phyloP scores from a whole-genome alignment of 2,329 filamentous ascomycete genomes.

The Colletotrichum simmondsii region DNA sequence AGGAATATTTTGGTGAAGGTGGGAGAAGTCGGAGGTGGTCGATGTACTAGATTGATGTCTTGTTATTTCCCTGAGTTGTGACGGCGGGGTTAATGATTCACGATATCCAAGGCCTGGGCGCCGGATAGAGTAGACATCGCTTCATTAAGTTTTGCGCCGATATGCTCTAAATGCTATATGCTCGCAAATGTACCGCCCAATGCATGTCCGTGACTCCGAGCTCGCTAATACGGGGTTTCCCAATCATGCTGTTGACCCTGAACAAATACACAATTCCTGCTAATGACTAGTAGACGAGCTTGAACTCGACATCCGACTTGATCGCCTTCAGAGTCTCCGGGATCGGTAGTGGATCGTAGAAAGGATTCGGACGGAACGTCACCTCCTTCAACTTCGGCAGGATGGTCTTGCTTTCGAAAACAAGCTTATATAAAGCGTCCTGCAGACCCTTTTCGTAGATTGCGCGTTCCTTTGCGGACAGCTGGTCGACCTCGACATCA shows the following conservation, averaged over 20 bases:
- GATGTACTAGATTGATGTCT: neutral
- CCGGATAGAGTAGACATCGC: neutral
- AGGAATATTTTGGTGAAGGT: neutral
- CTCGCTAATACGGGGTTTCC: neutral
- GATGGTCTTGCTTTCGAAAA: constrained; percentile 34
- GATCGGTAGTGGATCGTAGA: constrained; percentile 22
- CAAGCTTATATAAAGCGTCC: constrained; percentile 43
- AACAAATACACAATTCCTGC: neutral
- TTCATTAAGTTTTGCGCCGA: neutral
- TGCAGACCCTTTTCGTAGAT: constrained; percentile 46
- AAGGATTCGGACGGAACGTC: constrained; percentile 29
- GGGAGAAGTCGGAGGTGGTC: constrained; percentile 9
- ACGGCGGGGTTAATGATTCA: neutral
- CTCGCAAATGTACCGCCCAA: neutral
- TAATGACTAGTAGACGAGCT: constrained; percentile 13
- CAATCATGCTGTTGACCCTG: neutral
- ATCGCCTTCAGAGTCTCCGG: constrained; percentile 16
- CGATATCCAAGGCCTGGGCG: neutral
- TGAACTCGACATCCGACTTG: constrained; percentile 14
- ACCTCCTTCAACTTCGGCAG: constrained; percentile 27
- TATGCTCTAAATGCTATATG: neutral
- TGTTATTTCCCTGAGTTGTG: too few species aligned
- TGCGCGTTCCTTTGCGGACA: constrained; percentile 7
- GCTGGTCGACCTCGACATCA: constrained; percentile 23
- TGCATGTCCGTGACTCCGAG: neutral